Conservation (phyloP, 2,329 filamentous ascomycete species). For the Neofusicoccum parvum region DNA sequence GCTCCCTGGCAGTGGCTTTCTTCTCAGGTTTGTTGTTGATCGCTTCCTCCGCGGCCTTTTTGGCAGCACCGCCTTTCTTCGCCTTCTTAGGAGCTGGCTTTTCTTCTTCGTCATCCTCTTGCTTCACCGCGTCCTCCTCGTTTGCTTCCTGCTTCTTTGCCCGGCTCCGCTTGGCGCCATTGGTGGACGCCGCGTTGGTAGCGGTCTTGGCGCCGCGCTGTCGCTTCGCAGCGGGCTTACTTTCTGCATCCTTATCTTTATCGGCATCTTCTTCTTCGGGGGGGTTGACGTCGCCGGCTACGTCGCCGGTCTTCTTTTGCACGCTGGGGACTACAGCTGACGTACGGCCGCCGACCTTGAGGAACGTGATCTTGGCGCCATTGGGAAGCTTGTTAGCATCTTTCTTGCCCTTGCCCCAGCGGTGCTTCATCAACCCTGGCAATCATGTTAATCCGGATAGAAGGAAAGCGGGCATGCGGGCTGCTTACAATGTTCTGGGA, state of each 20-base stretch:
- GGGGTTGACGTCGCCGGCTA: slow-evolving; percentile 53
- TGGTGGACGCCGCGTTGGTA: not conserved
- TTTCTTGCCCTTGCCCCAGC: slow-evolving; percentile 89
- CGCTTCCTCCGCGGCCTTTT: slow-evolving; percentile 22
- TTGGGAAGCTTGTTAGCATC: slow-evolving; percentile 70
- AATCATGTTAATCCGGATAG: not conserved
- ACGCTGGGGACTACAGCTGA: slow-evolving; percentile 83
- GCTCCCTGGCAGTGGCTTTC: slow-evolving; percentile 1
- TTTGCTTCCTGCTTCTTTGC: slow-evolving; percentile 13
- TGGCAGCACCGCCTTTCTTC: slow-evolving; percentile 2
- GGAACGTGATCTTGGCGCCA: slow-evolving; percentile 79
- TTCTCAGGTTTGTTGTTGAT: slow-evolving; percentile 6
- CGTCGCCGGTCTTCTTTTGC: slow-evolving; percentile 77
- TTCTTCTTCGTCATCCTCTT: not conserved
- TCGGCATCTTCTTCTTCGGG: slow-evolving; percentile 33
- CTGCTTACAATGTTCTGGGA: slow-evolving; percentile 72
- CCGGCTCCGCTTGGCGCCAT: slow-evolving; percentile 4
- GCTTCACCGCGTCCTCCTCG: slow-evolving; percentile 3
- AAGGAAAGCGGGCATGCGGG: slow-evolving; percentile 39
- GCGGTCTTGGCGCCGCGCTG: slow-evolving; percentile 23
- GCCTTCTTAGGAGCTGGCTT: slow-evolving; percentile 4
- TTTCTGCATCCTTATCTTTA: slow-evolving; percentile 28
- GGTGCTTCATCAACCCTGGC: slow-evolving; percentile 64
- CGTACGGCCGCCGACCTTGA: slow-evolving; percentile 89
- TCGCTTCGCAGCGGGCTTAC: slow-evolving; percentile 29